Evolutionary conservation across 345 rosid genomes (phyloP).

Genomic region (Pugionium dolabratum): DNA sequence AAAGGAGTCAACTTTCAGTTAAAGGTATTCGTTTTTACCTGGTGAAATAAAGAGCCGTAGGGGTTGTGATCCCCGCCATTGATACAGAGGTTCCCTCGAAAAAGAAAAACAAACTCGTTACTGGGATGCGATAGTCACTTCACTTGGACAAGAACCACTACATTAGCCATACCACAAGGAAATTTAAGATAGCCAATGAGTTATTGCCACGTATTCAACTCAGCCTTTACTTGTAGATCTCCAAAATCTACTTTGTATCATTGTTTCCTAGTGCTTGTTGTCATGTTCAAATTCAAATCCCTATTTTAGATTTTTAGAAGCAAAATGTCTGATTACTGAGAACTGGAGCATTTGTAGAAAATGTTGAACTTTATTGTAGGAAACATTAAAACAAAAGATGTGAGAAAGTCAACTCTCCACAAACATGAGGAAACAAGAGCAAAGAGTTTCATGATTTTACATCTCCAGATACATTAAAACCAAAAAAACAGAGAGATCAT

Average conservation of each 20-base stretch:
- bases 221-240: conserved; percentile 24
- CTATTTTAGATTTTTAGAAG: not conserved
- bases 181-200: conserved; percentile 60
- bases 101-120: not conserved
- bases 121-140: conserved; percentile 20
- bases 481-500: conserved; percentile 22
- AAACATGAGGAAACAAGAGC: conserved; percentile 31
- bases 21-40: conserved; percentile 46
- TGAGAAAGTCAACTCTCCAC: conserved; percentile 21
- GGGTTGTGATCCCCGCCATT: conserved; percentile 64
- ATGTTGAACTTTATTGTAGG: conserved; percentile 26
- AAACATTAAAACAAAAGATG: conserved; percentile 27
- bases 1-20: conserved; percentile 5
- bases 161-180: conserved; percentile 41
- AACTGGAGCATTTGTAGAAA: not conserved
- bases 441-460: conserved; percentile 40
- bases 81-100: conserved; percentile 26
- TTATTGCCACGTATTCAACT: conserved; percentile 56
- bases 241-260: conserved; percentile 24
- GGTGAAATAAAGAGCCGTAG: conserved; percentile 49
- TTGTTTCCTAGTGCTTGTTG: conserved; percentile 8
- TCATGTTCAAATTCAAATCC: not conserved
- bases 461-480: conserved; percentile 47
- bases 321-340: conserved; percentile 13
- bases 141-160: conserved; percentile 31